Evolutionary conservation across 2,329 filamentous ascomycete species (phyloP).

Genomic region (Sordariomycetes sp.): DNA sequence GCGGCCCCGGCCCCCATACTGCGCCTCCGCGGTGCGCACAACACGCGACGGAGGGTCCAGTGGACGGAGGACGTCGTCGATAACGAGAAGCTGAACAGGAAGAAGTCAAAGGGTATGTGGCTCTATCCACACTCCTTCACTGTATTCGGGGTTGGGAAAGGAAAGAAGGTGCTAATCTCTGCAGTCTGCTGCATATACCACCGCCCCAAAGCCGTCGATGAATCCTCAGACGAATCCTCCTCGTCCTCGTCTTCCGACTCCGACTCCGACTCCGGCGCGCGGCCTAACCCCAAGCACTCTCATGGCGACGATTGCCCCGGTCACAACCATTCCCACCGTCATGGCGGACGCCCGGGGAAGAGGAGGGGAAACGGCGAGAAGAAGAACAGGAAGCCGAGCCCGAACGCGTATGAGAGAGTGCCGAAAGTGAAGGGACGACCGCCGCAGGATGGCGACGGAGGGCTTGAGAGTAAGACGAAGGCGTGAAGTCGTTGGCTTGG

Average conservation of each 20-base stretch:
- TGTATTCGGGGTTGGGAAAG: neutral
- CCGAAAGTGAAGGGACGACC: conserved; percentile 14
- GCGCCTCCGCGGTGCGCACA: conserved; percentile 39
- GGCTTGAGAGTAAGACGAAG: neutral
- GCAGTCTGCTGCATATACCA: conserved; percentile 99
- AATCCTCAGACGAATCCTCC: conserved; percentile 63
- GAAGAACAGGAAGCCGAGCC: conserved; percentile 47
- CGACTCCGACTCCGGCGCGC: conserved; percentile 29
- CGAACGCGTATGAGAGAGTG: conserved; percentile 75
- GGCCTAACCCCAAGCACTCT: conserved; percentile 7
- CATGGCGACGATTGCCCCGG: conserved; percentile 7
- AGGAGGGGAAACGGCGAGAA: conserved; percentile 22
- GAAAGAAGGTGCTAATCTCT: neutral
- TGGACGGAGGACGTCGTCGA: conserved; percentile 93
- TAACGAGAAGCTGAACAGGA: conserved; percentile 89
- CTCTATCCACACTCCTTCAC: neutral
- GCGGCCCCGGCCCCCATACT: conserved; percentile 22
- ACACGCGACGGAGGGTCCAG: conserved; percentile 55
- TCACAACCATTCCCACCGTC: conserved; percentile 18
- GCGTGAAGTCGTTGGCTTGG: neutral
- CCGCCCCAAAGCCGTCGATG: conserved; percentile 67
- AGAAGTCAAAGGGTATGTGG: conserved; percentile 77
- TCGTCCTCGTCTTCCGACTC: conserved; percentile 42
- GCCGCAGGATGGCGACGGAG: neutral
- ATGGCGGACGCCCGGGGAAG: conserved; percentile 21